Base-by-base conservation (phyloP, 768 basidiomycete species). In the Saitozyma podzolica region DNA sequence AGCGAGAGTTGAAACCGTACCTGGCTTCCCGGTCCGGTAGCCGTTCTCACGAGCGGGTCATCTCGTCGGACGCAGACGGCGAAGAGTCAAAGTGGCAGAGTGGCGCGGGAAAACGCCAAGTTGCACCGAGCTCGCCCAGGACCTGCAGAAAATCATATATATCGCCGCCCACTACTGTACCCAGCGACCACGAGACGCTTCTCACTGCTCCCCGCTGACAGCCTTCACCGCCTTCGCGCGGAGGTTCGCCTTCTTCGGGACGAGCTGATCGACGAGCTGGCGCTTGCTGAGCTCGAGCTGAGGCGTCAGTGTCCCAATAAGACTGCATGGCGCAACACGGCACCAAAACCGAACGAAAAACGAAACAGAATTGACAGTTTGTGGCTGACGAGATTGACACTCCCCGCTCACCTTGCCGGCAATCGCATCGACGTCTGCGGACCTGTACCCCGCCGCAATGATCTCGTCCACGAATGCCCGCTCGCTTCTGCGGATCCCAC, bases 181-280 rank as follows among this genome's bases (percentile, higher is more conserved):
- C 29, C 29, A 29, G 29, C 29, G 29, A 29, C 29, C 29, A 29
- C 29, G 29, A 29, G 29, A 29, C 29, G 29, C 29, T 29, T 29
- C 29, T 29, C 29, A 29, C 29, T 29, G 29, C 29, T 29, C 29
- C 51, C 52, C 52, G 17, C 45, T 45, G 11, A 62, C 65, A 50
- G 59, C 62, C 58, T 59, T 64, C 9, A 64, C 61, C 5, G 63
- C 59, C 50, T 62, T 67, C 17, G 29, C 53, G 20, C 68, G 40
- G n/a, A 70, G 50, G 48, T 70, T 70, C 13, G 55, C 19, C 40
- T 55, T 51, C 48, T 67, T 64, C 13, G 68, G 68, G 16, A 70
- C 68, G 4, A 70, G 58, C 40, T 70, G 68, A 63, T 70, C 65
- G 45, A 70, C 43, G n/a, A 70, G 58, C 43, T 70, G 68, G 10